These are phyloP conservation scores for Chloropicon primus DNA, from an alignment of 139 green algal species.

Conservation along the genomic window DNA sequence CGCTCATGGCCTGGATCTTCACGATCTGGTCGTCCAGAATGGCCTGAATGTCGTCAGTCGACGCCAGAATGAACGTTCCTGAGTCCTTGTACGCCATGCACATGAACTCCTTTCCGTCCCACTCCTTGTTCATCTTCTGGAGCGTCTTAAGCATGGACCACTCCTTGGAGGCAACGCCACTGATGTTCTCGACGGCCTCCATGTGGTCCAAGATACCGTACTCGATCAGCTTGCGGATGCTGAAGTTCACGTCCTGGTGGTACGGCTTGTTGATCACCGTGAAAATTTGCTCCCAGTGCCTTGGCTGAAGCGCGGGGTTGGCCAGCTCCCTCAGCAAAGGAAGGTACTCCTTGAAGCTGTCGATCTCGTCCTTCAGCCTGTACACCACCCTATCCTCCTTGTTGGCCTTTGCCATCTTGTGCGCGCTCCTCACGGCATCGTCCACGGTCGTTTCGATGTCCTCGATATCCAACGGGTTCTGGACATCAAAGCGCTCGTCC, in stretches of 20 bases:
- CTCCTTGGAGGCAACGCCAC: slow-evolving; percentile 32
- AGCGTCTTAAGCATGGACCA: slow-evolving; percentile 16
- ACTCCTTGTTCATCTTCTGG: slow-evolving; percentile 12
- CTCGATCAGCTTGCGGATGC: slow-evolving; percentile 40
- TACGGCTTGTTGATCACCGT: slow-evolving; percentile 12
- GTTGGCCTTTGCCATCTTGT: slow-evolving; percentile 43
- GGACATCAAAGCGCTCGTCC: slow-evolving; percentile 43
- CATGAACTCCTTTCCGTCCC: slow-evolving; percentile 31
- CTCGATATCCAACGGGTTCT: slow-evolving; percentile 40
- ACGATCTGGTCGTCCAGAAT: slow-evolving; percentile 24
- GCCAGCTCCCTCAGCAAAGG: slow-evolving; percentile 43
- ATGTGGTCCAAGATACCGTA: slow-evolving; percentile 41
- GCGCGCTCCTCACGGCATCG: slow-evolving; percentile 24
- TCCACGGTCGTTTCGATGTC: slow-evolving; percentile 43
- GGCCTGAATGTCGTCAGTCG: slow-evolving; percentile 32
- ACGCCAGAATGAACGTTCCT: slow-evolving; percentile 10
- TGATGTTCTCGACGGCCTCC: slow-evolving; percentile 32
- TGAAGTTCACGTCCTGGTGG: slow-evolving; percentile 14
- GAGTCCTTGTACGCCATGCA: slow-evolving; percentile 22
- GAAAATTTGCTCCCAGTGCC: slow-evolving; percentile 34
- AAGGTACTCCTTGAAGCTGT: slow-evolving; percentile 53
- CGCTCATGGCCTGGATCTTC: slow-evolving; percentile 43
- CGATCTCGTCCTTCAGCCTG: slow-evolving; percentile 49
- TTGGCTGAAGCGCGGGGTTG: slow-evolving; percentile 51
- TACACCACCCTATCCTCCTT: slow-evolving; percentile 41